Evolutionary conservation across 2,329 filamentous ascomycete genomes (phyloP).

Genomic region (Apiospora saccharicola): DNA sequence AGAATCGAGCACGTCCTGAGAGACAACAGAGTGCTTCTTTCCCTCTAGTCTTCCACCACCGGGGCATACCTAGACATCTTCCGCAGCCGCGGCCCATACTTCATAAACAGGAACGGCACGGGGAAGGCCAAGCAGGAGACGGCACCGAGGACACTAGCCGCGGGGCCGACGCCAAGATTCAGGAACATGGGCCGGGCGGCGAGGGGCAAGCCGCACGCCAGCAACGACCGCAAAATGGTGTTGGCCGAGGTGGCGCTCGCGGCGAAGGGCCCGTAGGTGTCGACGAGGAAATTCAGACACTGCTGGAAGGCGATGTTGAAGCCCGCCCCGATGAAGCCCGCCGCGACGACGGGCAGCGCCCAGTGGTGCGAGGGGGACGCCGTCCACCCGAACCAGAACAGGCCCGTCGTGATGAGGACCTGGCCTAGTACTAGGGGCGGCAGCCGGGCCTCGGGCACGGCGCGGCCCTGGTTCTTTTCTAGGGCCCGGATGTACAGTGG

Average conservation of each 20-base stretch:
- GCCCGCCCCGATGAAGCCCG: slow-evolving; percentile 26
- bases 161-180: neutral
- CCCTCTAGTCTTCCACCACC: neutral
- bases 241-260: slow-evolving; percentile 11
- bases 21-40: neutral
- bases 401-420: slow-evolving; percentile 19
- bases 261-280: slow-evolving; percentile 9
- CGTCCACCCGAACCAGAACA: slow-evolving; percentile 26
- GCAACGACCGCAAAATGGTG: slow-evolving; percentile 9
- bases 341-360: slow-evolving; percentile 16
- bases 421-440: slow-evolving; percentile 22
- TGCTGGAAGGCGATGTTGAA: slow-evolving; percentile 27
- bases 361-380: slow-evolving; percentile 22
- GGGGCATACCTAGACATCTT: slow-evolving; percentile 4
- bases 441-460: slow-evolving; percentile 23
- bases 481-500: slow-evolving; percentile 37
- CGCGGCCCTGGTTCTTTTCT: slow-evolving; percentile 7
- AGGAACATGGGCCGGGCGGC: slow-evolving; percentile 18
- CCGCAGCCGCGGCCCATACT: neutral
- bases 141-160: neutral
- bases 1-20: neutral
- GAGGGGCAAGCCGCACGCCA: slow-evolving; percentile 9
- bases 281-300: slow-evolving; percentile 22
- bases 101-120: slow-evolving; percentile 10
- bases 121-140: slow-evolving; percentile 9